Evolutionary conservation across 306 rosid genomes (phyloP).

Genomic region (Crotalaria pallida): DNA sequence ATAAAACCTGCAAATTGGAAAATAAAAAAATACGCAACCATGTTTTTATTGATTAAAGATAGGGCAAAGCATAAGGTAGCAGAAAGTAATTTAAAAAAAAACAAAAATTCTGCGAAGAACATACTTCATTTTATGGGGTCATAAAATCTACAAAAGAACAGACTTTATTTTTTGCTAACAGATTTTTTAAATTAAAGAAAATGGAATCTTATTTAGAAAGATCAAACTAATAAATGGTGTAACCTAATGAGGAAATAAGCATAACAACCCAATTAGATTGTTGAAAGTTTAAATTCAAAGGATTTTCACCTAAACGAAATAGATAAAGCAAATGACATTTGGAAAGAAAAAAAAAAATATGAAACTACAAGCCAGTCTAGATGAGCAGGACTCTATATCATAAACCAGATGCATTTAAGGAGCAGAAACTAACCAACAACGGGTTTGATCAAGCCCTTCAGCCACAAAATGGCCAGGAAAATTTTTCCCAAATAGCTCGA

Average conservation of each 20-base stretch:
- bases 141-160: not conserved
- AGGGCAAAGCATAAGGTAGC: not conserved
- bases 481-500: constrained; percentile 81
- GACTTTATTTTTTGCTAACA: not conserved
- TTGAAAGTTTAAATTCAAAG: not conserved
- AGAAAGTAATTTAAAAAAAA: not conserved
- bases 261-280: not conserved
- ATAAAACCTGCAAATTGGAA: constrained; percentile 72
- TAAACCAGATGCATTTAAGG: not conserved
- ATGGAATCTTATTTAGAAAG: constrained; percentile 1
- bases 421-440: constrained; percentile 78
- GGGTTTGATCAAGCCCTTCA: constrained; percentile 95
- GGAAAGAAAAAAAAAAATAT: not conserved
- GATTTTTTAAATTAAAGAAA: not conserved
- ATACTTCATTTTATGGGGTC: no score
- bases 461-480: constrained; percentile 97
- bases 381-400: not conserved
- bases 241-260: not conserved
- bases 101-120: no score
- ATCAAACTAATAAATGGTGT: not conserved
- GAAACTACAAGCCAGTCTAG: not conserved
- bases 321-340: not conserved
- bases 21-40: constrained; percentile 6
- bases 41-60: not conserved
- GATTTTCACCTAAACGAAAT: not conserved